These are phyloP conservation scores for Aotearoamyces nothofagi DNA, from an alignment of 2,329 filamentous ascomycete genomes.

Conservation along the genomic window DNA sequence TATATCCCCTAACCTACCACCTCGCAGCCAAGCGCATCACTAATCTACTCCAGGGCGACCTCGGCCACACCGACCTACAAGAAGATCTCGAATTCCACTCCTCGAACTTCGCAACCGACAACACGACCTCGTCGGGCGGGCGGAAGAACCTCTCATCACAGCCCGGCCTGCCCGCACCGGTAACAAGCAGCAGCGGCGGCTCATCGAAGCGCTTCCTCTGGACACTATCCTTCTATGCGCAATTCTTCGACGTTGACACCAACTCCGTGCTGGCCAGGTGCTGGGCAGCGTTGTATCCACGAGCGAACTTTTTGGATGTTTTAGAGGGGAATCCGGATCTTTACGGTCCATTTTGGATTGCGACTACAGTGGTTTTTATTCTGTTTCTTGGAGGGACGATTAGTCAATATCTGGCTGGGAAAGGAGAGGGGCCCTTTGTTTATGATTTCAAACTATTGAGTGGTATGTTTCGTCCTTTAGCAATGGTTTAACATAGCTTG, in stretches of 20 bases:
- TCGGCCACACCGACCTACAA: constrained; percentile 95
- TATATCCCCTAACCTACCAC: constrained; percentile 1
- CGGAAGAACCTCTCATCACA: constrained; percentile 23
- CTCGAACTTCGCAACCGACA: constrained; percentile 60
- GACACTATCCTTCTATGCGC: constrained; percentile 84
- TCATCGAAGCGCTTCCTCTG: constrained; percentile 77
- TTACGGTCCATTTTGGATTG: constrained; percentile 98
- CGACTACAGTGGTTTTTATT: constrained; percentile 91
- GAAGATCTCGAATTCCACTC: constrained; percentile 98
- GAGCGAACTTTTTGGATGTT: constrained; percentile 91
- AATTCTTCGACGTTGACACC: constrained; percentile 98
- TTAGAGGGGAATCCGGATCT: constrained; percentile 93
- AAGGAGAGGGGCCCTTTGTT: constrained; percentile 56
- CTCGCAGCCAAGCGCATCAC: constrained; percentile 4
- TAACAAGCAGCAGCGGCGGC: constrained; percentile 31
- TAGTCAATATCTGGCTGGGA: constrained; percentile 67
- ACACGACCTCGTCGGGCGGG: constrained; percentile 25
- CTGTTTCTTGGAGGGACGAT: constrained; percentile 92
- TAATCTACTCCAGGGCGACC: constrained; percentile 56
- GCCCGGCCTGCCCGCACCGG: constrained; percentile 39
- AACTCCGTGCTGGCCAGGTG: constrained; percentile 77
- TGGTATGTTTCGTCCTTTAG: constrained; percentile 34
- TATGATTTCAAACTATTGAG: constrained; percentile 87
- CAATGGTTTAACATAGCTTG: no score
- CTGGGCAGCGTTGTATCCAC: constrained; percentile 75